Evolutionary conservation across 2,329 filamentous ascomycete species (phyloP).

Genomic region (Aspergillus sojae): DNA sequence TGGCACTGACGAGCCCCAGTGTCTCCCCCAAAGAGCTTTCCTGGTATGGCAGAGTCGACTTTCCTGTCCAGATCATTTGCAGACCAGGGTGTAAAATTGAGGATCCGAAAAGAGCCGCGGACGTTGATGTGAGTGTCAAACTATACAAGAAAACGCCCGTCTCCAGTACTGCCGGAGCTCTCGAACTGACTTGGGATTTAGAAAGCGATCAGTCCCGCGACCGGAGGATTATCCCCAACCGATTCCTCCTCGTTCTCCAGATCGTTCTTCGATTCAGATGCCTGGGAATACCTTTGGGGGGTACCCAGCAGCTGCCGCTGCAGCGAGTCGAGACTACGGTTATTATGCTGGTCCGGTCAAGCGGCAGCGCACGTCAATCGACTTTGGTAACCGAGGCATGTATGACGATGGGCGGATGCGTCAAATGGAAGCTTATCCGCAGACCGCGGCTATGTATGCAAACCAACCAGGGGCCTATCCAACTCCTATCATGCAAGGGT

Average conservation of each 20-base stretch:
- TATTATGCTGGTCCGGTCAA: slow-evolving; percentile 41
- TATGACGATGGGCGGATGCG: slow-evolving; percentile 44
- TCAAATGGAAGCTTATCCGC: slow-evolving; percentile 41
- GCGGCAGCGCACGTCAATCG: slow-evolving; percentile 43
- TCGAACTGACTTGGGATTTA: slow-evolving; percentile 25
- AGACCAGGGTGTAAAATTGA: slow-evolving; percentile 81
- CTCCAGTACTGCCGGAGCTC: background rate
- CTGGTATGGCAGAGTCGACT: slow-evolving; percentile 80
- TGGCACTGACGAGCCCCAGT: slow-evolving; percentile 32
- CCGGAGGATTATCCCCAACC: slow-evolving; percentile 42
- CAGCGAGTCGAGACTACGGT: slow-evolving; percentile 34
- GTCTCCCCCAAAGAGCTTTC: slow-evolving; percentile 66
- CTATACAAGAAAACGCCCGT: background rate
- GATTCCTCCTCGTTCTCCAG: slow-evolving; percentile 41
- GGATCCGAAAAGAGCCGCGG: slow-evolving; percentile 80
- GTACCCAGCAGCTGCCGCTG: slow-evolving; percentile 31
- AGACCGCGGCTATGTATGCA: slow-evolving; percentile 35
- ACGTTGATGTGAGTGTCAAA: slow-evolving; percentile 45
- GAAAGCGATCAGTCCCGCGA: slow-evolving; percentile 43
- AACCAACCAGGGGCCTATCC: slow-evolving; percentile 37
- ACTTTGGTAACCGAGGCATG: slow-evolving; percentile 37
- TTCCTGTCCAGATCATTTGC: slow-evolving; percentile 79
- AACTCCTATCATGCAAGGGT: slow-evolving; percentile 37
- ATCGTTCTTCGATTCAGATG: slow-evolving; percentile 41
- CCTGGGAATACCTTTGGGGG: slow-evolving; percentile 33